Evolutionary conservation across 1,284 basidiomycete genomes (phyloP), one percentile per base, ranked within the genome.

Genomic region (Moniliophthora roreri): DNA sequence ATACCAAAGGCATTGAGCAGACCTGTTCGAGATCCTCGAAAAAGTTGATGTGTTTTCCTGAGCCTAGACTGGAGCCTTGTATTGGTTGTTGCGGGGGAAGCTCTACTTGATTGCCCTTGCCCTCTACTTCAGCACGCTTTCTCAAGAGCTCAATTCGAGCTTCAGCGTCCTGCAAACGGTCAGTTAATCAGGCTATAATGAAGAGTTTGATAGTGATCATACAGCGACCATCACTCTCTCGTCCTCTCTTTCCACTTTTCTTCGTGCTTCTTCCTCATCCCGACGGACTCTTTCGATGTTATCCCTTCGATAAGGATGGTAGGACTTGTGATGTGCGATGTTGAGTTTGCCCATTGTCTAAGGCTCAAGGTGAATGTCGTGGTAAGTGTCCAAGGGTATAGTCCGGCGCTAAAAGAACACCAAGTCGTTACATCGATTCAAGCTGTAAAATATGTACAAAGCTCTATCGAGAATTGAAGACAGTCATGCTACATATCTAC

Each of bases 301-400:
- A 65, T 93, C 91, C 41, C 84, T 72, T 48, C 90, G 76, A 66
- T 93, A 93, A 0, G 89, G 91, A 62, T 93, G 91, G 66, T 93
- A 93, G 2, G 89, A 91, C 67, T 94, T 94, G 76, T 93, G 91
- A 66, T 93, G 91, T 5, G 91, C 90, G 64, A 91, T 92, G 66
- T 90, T 90, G 32, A 91, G 78, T 63, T 89, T 89, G 20, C 88
- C 88, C 89, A 91, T 91, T 38, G 57, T 65, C 35, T 48, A 18
- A n/a, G 38, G 20, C 9, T 32, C 6, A 32, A 32, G 28, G 7
- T 11, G 28, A 32, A 6, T 6, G 28, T 32, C 6, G 28, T 32
- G 28, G 28, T 32, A 11, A 32, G 11, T 6, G 6, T 32, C 28
- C 28, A 32, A 32, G 28, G 28, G 28, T 32, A 11, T 6, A 6